These are phyloP conservation scores for Gnaphalium uliginosum DNA, from an alignment of 129 eudicot species.

Conservation along the genomic window DNA sequence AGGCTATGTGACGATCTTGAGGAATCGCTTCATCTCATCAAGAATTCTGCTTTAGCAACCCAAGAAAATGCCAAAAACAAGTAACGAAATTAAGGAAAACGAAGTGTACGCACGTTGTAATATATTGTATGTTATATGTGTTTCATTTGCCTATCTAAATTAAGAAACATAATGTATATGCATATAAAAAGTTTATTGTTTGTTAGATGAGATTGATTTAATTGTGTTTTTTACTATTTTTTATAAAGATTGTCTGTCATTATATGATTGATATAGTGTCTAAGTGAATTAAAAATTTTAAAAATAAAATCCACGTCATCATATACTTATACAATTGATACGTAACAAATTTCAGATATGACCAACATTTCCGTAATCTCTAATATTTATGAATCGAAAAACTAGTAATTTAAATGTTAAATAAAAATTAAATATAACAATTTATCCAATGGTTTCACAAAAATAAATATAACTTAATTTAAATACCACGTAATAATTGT, in stretches of 20 bases:
- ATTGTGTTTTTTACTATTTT: no score
- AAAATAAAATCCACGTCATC: no score
- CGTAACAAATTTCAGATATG: no score
- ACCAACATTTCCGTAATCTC: no score
- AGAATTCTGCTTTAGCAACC: slow-evolving; percentile 29
- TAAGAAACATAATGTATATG: neutral
- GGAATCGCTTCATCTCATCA: slow-evolving; percentile 41
- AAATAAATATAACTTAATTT: no score
- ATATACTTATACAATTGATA: no score
- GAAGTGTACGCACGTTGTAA: neutral
- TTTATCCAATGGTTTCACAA: neutral
- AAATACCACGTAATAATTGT: neutral
- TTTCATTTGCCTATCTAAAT: neutral
- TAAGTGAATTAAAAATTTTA: no score
- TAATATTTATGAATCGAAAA: no score
- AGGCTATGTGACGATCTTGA: slow-evolving; percentile 37
- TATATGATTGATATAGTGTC: no score
- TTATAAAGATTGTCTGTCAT: no score
- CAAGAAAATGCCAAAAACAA: slow-evolving; percentile 25
- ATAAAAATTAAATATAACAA: neutral
- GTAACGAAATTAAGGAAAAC: neutral
- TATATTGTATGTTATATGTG: neutral
- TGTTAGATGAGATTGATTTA: neutral
- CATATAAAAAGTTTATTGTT: no score
- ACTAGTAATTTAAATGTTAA: no score